A percentile compares a stretch with the other conserved stretches of the same genome.
Evolutionary conservation across 2,329 filamentous ascomycete genomes (phyloP).

Genomic region (Clarireedia paspali): DNA sequence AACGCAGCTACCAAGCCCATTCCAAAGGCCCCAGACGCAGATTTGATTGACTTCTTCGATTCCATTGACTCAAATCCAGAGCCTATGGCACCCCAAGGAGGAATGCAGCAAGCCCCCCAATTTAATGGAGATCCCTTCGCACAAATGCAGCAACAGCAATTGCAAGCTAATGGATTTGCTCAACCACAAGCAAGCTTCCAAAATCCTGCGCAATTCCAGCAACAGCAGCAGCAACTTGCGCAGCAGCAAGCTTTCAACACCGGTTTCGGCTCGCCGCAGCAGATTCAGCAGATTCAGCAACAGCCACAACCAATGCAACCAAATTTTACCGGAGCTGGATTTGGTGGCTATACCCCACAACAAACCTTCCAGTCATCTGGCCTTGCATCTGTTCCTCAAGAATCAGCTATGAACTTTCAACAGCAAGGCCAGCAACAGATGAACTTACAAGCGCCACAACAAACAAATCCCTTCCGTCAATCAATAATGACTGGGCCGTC

Average conservation of each 20-base stretch:
- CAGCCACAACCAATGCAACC: constrained; percentile 44
- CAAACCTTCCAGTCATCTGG: constrained; percentile 48
- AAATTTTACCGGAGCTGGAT: constrained; percentile 67
- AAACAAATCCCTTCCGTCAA: constrained; percentile 87
- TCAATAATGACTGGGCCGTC: constrained; percentile 61
- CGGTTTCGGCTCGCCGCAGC: constrained; percentile 20
- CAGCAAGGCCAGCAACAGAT: constrained; percentile 33
- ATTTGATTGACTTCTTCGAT: constrained; percentile 91
- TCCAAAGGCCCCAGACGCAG: constrained; percentile 59
- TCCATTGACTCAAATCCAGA: constrained; percentile 88
- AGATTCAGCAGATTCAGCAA: constrained; percentile 30
- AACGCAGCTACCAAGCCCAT: constrained; percentile 31
- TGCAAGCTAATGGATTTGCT: constrained; percentile 35
- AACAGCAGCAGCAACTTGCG: constrained; percentile 18
- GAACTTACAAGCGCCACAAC: constrained; percentile 38
- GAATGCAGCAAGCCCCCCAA: constrained; percentile 28
- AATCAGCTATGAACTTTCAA: constrained; percentile 45
- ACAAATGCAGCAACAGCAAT: constrained; percentile 32
- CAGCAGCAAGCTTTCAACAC: constrained; percentile 31
- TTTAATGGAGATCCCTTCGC: constrained; percentile 25
- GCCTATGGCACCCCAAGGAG: constrained; percentile 46
- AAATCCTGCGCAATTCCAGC: constrained; percentile 34
- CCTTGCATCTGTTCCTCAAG: constrained; percentile 51
- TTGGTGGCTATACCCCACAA: constrained; percentile 70
- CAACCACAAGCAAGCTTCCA: constrained; percentile 35